Evolutionary conservation across 2,329 filamentous ascomycete genomes (phyloP).

Genomic region (Claviceps sp.): DNA sequence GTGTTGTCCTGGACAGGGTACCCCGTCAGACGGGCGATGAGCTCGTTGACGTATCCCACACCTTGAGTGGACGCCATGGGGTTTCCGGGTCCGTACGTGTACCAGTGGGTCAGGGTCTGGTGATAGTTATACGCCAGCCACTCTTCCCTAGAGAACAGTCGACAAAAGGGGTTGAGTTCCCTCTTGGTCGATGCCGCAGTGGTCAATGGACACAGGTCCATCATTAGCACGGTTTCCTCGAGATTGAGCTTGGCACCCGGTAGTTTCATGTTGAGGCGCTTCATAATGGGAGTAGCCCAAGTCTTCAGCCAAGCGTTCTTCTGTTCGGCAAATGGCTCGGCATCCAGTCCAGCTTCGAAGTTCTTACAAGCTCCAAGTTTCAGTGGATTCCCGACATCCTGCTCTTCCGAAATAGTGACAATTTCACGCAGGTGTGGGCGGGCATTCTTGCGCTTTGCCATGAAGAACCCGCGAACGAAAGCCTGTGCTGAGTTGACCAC

Average conservation of each 20-base stretch:
- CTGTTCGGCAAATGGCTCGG: constrained; percentile 32
- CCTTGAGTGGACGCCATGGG: constrained; percentile 72
- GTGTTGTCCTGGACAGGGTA: constrained; percentile 58
- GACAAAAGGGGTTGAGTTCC: constrained; percentile 56
- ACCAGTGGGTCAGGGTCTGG: constrained; percentile 70
- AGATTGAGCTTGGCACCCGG: constrained; percentile 51
- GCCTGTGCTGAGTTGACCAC: constrained; percentile 63
- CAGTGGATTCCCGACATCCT: constrained; percentile 66
- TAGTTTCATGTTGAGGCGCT: constrained; percentile 55
- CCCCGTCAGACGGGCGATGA: constrained; percentile 65
- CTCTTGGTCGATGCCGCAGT: constrained; percentile 48
- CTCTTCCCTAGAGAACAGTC: constrained; percentile 57
- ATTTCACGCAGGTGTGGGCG: constrained; percentile 40
- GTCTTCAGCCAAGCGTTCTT: constrained; percentile 44
- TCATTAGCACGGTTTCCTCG: constrained; percentile 54
- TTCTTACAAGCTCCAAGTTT: constrained; percentile 57
- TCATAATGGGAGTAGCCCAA: constrained; percentile 55
- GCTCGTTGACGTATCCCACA: constrained; percentile 77
- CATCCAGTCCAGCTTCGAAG: constrained; percentile 50
- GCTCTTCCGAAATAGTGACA: constrained; percentile 55
- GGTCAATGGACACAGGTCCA: constrained; percentile 82
- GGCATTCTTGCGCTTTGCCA: constrained; percentile 20
- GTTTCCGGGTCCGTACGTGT: constrained; percentile 66
- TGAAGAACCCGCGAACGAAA: constrained; percentile 63
- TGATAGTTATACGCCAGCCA: constrained; percentile 75